Evolutionary conservation across 169 alveolate genomes (phyloP).

Genomic region (Cryptosporidium meleagridis): DNA sequence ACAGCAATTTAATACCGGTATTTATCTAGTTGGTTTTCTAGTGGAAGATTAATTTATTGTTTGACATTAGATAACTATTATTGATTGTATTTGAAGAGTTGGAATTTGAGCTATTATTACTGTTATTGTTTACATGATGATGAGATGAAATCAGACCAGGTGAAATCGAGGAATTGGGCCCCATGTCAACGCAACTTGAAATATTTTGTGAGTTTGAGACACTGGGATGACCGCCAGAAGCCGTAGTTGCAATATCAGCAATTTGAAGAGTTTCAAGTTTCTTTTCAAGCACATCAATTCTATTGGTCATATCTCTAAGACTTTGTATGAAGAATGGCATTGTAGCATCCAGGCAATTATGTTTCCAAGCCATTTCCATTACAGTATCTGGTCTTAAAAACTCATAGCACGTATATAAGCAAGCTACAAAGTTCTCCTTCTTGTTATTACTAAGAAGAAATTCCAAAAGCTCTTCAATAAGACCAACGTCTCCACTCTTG

Average conservation of each 20-base stretch:
- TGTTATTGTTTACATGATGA: not conserved
- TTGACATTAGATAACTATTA: not conserved
- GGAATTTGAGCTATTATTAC: not conserved
- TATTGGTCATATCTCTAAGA: conserved; percentile 83
- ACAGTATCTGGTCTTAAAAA: conserved; percentile 96
- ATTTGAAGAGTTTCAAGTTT: conserved; percentile 81
- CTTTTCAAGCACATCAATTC: conserved; percentile 85
- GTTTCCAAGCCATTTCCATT: conserved; percentile 98
- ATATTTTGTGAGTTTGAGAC: conserved; percentile 33
- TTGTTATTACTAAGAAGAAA: conserved; percentile 90
- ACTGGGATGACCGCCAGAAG: conserved; percentile 47
- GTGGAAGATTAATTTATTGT: not conserved
- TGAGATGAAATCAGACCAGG: not conserved
- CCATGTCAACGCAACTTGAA: conserved; percentile 20
- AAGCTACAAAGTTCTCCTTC: conserved; percentile 95
- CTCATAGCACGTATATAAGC: conserved; percentile 96
- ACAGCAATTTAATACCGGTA: not conserved
- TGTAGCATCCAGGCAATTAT: conserved; percentile 93
- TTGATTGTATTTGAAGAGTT: not conserved
- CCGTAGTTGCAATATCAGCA: conserved; percentile 64
- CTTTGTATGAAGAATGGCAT: conserved; percentile 97
- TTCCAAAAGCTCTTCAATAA: conserved; percentile 91
- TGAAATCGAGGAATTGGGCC: not conserved
- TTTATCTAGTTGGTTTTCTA: not conserved
- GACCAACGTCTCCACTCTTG: conserved; percentile 87